Evolutionary conservation across 1,284 basidiomycete genomes (phyloP).

Genomic region (Irpex lacteus): DNA sequence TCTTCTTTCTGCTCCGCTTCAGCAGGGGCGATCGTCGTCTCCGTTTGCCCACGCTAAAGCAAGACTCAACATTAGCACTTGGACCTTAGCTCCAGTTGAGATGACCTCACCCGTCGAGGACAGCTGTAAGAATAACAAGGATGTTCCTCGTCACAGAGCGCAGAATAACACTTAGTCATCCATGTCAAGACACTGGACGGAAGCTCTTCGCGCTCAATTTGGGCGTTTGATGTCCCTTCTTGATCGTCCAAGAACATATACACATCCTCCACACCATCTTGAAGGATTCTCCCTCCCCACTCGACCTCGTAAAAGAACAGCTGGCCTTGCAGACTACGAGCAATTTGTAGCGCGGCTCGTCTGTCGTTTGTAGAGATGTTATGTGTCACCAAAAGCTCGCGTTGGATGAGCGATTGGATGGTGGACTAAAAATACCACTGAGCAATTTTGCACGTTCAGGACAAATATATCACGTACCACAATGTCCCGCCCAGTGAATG

Average conservation of each 20-base stretch:
- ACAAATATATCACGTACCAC: conserved; percentile 58
- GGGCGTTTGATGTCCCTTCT: conserved; percentile 58
- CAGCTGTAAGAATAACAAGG: conserved; percentile 75
- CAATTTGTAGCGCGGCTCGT: conserved; percentile 81
- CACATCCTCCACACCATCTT: conserved; percentile 92
- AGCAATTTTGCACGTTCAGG: neutral
- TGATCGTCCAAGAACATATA: conserved; percentile 95
- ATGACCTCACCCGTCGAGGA: conserved; percentile 52
- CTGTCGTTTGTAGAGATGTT: conserved; percentile 70
- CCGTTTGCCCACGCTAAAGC: conserved; percentile 26
- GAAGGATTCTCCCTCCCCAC: conserved; percentile 83
- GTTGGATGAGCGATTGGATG: conserved; percentile 77
- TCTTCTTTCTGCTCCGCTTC: conserved; percentile 28
- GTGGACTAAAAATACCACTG: conserved; percentile 52
- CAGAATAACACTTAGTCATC: conserved; percentile 82
- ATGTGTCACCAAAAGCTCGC: conserved; percentile 67
- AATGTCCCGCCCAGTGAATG: conserved; percentile 91
- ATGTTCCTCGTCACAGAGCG: conserved; percentile 71
- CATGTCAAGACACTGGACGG: conserved; percentile 83
- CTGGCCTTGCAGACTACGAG: conserved; percentile 86
- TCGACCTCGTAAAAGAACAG: conserved; percentile 98
- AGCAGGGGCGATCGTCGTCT: conserved; percentile 17
- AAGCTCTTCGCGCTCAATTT: conserved; percentile 68
- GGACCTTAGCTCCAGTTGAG: neutral
- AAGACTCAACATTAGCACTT: neutral